These are phyloP conservation scores for Fusarium ambrosium DNA, from an alignment of 2,329 filamentous ascomycete species.

Conservation along the genomic window DNA sequence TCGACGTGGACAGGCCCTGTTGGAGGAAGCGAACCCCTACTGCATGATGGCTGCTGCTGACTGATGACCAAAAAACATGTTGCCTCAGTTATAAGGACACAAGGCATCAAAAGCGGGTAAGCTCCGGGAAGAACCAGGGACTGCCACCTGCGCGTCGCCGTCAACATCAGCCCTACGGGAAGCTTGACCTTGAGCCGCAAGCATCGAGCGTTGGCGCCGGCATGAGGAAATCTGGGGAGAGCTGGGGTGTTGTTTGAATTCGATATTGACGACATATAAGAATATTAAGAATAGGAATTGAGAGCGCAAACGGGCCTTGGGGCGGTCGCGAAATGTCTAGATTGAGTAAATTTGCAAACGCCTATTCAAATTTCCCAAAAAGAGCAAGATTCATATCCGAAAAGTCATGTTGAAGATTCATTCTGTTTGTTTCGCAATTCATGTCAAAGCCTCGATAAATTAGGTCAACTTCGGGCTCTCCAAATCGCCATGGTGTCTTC, in stretches of 20 bases:
- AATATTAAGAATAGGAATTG: slow-evolving; percentile 36
- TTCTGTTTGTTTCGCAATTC: slow-evolving; percentile 22
- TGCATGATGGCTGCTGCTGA: slow-evolving; percentile 1
- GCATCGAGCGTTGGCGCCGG: slow-evolving; percentile 46
- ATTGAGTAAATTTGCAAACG: slow-evolving; percentile 13
- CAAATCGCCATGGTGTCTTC: slow-evolving; percentile 28
- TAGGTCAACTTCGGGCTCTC: slow-evolving; percentile 25
- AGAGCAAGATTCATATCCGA: not conserved
- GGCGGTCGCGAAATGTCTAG: slow-evolving; percentile 17
- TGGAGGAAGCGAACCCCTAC: not conserved
- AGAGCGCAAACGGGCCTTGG: slow-evolving; percentile 5
- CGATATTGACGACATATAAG: slow-evolving; percentile 14
- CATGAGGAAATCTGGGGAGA: slow-evolving; percentile 43
- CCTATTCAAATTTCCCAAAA: not conserved
- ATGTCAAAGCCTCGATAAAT: slow-evolving; percentile 30
- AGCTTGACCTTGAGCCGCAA: slow-evolving; percentile 47
- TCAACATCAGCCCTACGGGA: slow-evolving; percentile 48
- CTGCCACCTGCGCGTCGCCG: slow-evolving; percentile 32
- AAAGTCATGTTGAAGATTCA: slow-evolving; percentile 19
- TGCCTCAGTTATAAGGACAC: slow-evolving; percentile 12
- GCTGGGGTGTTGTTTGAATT: slow-evolving; percentile 33
- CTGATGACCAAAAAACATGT: not conserved
- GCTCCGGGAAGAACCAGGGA: slow-evolving; percentile 2
- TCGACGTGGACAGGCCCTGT: slow-evolving; percentile 3
- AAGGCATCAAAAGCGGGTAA: slow-evolving; percentile 24